Evolutionary conservation across 2,329 filamentous ascomycete species (phyloP).

Genomic region (Microdochium bolleyi): DNA sequence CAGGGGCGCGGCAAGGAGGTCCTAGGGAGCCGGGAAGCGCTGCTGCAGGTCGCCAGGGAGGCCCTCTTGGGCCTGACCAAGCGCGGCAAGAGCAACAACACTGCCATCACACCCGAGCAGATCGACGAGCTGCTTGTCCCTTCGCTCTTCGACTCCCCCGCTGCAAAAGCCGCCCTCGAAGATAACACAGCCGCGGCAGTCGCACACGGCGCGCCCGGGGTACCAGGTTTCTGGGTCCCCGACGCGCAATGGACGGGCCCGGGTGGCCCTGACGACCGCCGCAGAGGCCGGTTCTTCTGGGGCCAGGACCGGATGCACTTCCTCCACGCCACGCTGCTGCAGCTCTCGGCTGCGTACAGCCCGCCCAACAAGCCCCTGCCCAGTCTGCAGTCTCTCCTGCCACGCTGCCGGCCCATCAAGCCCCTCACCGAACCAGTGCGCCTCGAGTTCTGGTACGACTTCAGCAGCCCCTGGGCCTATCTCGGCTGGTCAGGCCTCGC

Average conservation of each 20-base stretch:
- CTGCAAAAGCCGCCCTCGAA: not conserved
- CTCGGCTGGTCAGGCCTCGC: constrained; percentile 4
- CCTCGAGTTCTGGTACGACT: constrained; percentile 8
- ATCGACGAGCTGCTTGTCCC: not conserved
- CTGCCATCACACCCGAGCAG: not conserved
- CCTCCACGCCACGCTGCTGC: constrained; percentile 3
- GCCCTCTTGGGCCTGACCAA: not conserved
- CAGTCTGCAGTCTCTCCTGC: constrained; percentile 1
- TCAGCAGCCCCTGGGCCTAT: constrained; percentile 5
- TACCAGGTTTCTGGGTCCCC: constrained; percentile 4
- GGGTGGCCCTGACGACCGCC: not conserved
- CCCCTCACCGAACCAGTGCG: not conserved
- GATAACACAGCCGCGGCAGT: constrained; percentile 2
- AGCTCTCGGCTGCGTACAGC: not conserved
- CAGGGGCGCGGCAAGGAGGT: not conserved
- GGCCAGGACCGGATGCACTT: constrained; percentile 5
- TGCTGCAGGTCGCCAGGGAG: not conserved
- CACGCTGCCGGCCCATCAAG: constrained; percentile 1
- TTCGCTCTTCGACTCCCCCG: constrained; percentile 1
- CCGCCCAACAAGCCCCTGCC: not conserved
- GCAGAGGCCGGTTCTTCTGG: constrained; percentile 3
- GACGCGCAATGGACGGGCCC: not conserved
- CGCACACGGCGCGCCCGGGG: constrained; percentile 2
- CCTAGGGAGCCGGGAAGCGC: constrained; percentile 1
- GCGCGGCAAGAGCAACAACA: too few species aligned